Conservation (phyloP, 2,329 filamentous ascomycete genomes). For the Boeremia exigua region DNA sequence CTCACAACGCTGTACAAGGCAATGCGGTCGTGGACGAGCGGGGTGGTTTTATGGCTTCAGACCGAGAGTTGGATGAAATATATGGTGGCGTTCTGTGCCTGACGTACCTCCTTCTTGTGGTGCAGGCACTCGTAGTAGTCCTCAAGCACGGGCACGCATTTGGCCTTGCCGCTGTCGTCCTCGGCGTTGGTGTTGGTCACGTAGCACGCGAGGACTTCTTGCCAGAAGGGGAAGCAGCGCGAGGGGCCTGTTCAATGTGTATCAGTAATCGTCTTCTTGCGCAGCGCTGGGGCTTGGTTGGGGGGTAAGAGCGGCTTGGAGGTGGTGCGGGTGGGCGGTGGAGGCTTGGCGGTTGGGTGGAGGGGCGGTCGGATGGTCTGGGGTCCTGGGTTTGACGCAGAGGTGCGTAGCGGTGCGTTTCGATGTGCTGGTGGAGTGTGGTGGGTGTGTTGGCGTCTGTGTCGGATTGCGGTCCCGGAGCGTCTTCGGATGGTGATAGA, state of each 20-base stretch:
- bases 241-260: conserved; percentile 60
- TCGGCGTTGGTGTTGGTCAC: conserved; percentile 87
- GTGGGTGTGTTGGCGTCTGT: no score
- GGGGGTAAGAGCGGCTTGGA: neutral
- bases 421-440: no score
- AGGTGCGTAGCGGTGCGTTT: no score
- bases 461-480: neutral
- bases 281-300: no score
- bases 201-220: conserved; percentile 98
- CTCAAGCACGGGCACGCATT: conserved; percentile 84
- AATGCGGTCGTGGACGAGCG: no score
- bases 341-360: neutral
- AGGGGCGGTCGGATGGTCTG: no score
- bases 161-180: conserved; percentile 80
- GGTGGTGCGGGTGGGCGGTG: neutral
- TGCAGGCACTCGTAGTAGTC: conserved; percentile 99
- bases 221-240: conserved; percentile 99
- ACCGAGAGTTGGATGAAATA: no score
- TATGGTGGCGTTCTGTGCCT: no score
- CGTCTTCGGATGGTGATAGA: neutral
- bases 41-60: no score
- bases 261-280: conserved; percentile 1
- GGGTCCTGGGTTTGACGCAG: no score
- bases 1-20: neutral
- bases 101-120: conserved; percentile 95